Conservation (phyloP, 108 stramenopile genomes). For the Cyclotella sp. region DNA sequence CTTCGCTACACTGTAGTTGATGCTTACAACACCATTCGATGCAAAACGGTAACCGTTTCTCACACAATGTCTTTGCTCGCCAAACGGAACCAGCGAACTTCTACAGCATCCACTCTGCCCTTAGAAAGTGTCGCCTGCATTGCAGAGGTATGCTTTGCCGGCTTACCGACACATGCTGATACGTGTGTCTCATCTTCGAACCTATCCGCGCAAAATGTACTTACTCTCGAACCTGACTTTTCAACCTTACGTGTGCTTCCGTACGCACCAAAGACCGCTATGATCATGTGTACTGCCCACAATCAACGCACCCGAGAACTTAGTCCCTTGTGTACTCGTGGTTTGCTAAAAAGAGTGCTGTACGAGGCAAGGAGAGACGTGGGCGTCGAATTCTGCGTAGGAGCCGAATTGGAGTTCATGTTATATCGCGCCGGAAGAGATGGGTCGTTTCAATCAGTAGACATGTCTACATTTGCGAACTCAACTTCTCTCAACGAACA, state of each 20-base stretch:
- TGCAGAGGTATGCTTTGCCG: slow-evolving; percentile 74
- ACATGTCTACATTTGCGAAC: slow-evolving; percentile 68
- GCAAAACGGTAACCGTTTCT: slow-evolving; percentile 66
- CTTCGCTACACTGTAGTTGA: slow-evolving; percentile 72
- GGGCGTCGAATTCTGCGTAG: slow-evolving; percentile 69
- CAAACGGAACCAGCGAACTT: slow-evolving; percentile 5
- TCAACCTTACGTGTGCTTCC: slow-evolving; percentile 70
- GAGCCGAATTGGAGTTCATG: slow-evolving; percentile 82
- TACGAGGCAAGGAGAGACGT: slow-evolving; percentile 45
- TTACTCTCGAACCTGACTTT: slow-evolving; percentile 68
- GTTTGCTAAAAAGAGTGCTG: slow-evolving; percentile 62
- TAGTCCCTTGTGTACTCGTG: slow-evolving; percentile 77
- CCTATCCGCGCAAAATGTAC: slow-evolving; percentile 60
- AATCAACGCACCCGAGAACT: slow-evolving; percentile 59
- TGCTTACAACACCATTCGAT: slow-evolving; percentile 71
- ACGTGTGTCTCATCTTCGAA: slow-evolving; percentile 54
- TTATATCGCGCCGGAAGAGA: slow-evolving; percentile 47
- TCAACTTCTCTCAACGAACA: slow-evolving; percentile 74
- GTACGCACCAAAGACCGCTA: slow-evolving; percentile 72
- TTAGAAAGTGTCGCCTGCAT: slow-evolving; percentile 56
- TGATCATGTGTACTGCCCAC: slow-evolving; percentile 68
- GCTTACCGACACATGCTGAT: slow-evolving; percentile 66
- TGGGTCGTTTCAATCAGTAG: slow-evolving; percentile 48
- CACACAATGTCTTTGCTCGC: slow-evolving; percentile 29
- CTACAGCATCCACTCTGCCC: slow-evolving; percentile 4